Base-by-base conservation (phyloP, 768 basidiomycete genomes). In the Tubosaeta brunneosetosa region DNA sequence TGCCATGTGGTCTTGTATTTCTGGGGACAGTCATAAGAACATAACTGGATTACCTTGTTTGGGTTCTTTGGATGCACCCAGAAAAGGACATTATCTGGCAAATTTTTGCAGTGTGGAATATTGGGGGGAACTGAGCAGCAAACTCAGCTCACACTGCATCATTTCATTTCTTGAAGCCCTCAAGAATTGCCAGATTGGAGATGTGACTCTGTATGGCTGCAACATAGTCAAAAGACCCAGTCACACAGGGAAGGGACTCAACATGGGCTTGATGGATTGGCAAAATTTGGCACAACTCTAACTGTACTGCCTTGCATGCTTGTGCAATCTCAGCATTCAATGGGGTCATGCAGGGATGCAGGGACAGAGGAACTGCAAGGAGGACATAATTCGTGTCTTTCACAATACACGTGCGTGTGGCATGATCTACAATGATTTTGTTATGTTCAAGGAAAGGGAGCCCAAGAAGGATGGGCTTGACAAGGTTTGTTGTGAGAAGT, bases 361-460 rank as follows among this genome's bases (percentile, higher is more conserved):
- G 9, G 6, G 40, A 17, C 6, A 25, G 4, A 8, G 13, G 26
- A 9, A 16, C 9, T 3, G 22, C 26, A 25, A 64, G 13, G 63
- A 12, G 0, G 27, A 16, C 0, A 22, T 22, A 22, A 22, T 22
- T 22, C 3, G 22, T 22, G 22, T 22, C 22, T 22, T 22, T 66
- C 49, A 14, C 49, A 63, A 14, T 41, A 4, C 12, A 33, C n/a
- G 53, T 52, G 3, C 41, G 44, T 0, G 32, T 0, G 0, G 44
- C 44, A 22, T 69, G 63, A 44, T 76, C 69, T 27, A 66, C 53
- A 0, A 71, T 53, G 56, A 77, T 70, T 0, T 62, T 33, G 52
- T 77, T 77, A 1, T 55, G 51, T 10, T 38, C 22, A 1, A 75
- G 59, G 27, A 70, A 75, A 0, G 72, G 74, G 0, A 66, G 46